Percentiles rank a stretch among this genome's conserved stretches.
These are phyloP conservation scores for Hsuehochloa calcarea DNA, from an alignment of 176 grass and related monocot genomes.

Conservation along the genomic window DNA sequence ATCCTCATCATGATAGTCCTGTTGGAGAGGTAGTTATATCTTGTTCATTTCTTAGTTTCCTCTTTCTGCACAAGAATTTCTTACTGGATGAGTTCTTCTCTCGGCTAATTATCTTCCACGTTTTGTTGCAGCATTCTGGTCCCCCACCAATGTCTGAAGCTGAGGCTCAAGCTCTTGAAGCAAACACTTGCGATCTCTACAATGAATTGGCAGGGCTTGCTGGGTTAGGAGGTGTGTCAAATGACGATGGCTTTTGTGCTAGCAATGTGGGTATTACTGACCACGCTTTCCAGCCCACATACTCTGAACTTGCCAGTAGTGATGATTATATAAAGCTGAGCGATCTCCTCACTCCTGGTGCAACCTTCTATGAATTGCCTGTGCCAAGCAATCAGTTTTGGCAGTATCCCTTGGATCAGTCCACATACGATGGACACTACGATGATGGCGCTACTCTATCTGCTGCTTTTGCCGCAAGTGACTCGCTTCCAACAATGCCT, in stretches of 20 bases:
- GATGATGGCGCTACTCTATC: neutral
- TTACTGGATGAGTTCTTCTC: neutral
- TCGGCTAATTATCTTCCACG: neutral
- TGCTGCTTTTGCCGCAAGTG: neutral
- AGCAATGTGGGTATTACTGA: neutral
- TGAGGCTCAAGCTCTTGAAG: slow-evolving; percentile 33
- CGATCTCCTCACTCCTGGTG: slow-evolving; percentile 45
- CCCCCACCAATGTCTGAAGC: slow-evolving; percentile 32
- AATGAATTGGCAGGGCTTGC: slow-evolving; percentile 46
- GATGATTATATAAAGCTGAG: slow-evolving; percentile 61
- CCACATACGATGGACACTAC: neutral
- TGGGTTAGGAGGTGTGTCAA: neutral
- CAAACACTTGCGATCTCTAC: slow-evolving; percentile 35
- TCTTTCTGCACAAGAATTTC: slow-evolving; percentile 2
- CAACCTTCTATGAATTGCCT: slow-evolving; percentile 15
- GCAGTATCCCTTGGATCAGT: slow-evolving; percentile 8
- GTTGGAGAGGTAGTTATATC: slow-evolving; percentile 34
- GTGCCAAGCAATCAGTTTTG: slow-evolving; percentile 7
- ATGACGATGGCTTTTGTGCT: neutral
- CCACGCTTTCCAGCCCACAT: neutral
- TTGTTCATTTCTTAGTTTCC: neutral
- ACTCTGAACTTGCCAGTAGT: slow-evolving; percentile 26
- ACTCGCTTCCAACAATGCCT: neutral
- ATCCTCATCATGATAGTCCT: slow-evolving; percentile 1
- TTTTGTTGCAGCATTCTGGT: slow-evolving; percentile 37